Base-by-base conservation (phyloP, 106 monocot genomes). In the Acorus gramineus region DNA sequence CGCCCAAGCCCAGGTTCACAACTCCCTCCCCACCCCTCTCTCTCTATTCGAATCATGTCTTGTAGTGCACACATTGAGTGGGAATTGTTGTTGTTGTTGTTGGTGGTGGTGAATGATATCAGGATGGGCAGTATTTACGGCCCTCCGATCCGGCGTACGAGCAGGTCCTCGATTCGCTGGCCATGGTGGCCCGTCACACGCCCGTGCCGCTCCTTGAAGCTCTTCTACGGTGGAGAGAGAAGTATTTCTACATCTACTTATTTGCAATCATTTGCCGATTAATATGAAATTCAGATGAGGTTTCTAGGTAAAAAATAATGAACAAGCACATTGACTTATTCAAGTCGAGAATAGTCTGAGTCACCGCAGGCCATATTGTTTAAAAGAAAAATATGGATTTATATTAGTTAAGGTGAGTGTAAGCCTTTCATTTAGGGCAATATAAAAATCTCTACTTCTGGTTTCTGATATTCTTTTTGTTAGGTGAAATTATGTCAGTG, bases 171-270 rank as follows among this genome's bases (percentile, higher is more conserved):
- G 92, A 98, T 84, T 98, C 98, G 64, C 63, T 98, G 57, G 98
- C 98, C 51, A 98, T 98, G 98, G 88, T 98, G 59, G 85, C 98
- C 61, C 77, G 85, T 42, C 98, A 98, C 63, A 92, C 98, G 7
- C 98, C 98, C 14, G 85, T 92, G 6, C 98, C 98, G n/a, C 98
- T 98, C 81, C 56, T 98, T 50, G 92, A 98, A 85, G 98, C 98
- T 75, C 98, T 98, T 79, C 92, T 98, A 74, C 62, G 81, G 49
- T 98, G 98, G 98, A 83, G 98, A 77, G 92, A 98, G 73, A 92
- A 83, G 98, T 98, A 84, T n/a, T 11, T 50, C 14, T 2, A 44
- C 43, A 55, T 28, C 28, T 28, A 28, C 28, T 28, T 28, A 0
- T 28, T 28, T 28, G 28, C 1, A 28, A 28, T 28, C 28, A 28